Evolutionary conservation across 2,329 filamentous ascomycete species (phyloP), one percentile per base, ranked within the genome.

Genomic region (Pseudogymnoascus sp.): DNA sequence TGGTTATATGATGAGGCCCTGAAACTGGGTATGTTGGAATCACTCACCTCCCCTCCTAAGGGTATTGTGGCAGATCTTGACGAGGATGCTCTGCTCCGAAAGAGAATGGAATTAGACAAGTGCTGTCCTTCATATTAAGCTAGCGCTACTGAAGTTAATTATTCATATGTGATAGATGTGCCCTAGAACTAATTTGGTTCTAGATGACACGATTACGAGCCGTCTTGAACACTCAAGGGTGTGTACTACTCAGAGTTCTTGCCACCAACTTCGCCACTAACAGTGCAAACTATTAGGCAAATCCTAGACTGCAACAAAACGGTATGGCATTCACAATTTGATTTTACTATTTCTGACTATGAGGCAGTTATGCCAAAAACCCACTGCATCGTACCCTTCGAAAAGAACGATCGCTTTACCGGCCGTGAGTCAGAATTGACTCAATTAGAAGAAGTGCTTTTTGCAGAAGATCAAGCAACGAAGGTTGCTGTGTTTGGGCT

Each of bases 401-500:
- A 66, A 16, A 63, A 60, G 37, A 68, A 67, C 61, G 4, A 1
- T 16, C 3, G 62, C 42, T 75, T 75, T 59, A 68, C 69, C 45
- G 70, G 72, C 18, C 69, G 72, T 11, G 59, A 65, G 1, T 31
- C 12, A 7, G 65, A 67, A 5, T 65, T 75, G 7, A 37, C 69
- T n/a, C 61, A 62, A 23, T 66, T 76, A 11, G 64, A 72, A 66
- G 57, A 67, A 12, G 70, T 54, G 64, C 66, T 77, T 0, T 72
- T 73, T 47, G 40, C 62, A 11, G 34, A 45, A 2, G 26, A 66
- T 6, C 66, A 69, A 51, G 59, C 64, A 29, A 65, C 37, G 16
- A 72, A 63, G 26, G 61, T 72, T n/a, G 72, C 75, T 2, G 45
- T 78, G 2, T 63, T 67, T 39, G 75, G 76, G 0, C 70, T 78